Evolutionary conservation across 306 rosid species (phyloP), one percentile per base, ranked within the genome.

Genomic region (Calophaca sinica): DNA sequence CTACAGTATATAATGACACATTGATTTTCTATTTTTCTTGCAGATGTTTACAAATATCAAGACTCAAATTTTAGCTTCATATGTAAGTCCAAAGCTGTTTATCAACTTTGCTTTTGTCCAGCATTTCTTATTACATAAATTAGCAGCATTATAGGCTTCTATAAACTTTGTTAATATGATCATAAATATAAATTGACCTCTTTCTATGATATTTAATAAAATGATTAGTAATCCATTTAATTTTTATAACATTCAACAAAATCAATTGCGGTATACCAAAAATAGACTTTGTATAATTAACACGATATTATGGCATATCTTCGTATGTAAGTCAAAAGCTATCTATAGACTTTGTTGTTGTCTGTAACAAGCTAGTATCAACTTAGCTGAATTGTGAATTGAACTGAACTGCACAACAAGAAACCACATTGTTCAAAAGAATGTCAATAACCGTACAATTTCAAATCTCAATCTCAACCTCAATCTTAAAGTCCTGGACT

Each of bases 21-120:
- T 44, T 68, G 62, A 76, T 72, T 52, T 66, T 66, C 35, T 52
- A 29, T 44, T 73, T 76, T 62, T 38, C 60, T 45, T 70, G 81
- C 85, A 84, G 88, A 58, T 81, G 83, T 84, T 74, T 73, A 38
- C 76, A 65, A 84, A 74, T 70, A 55, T 70, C 60, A 84, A 84
- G 81, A 78, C 83, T 50, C 85, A 81, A 74, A 84, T 84, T 63
- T 69, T 81, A 72, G 79, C 83, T 63, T 73, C 85, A 38, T 59
- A 78, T 69, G 88, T 84, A 81, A 81, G 85, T 84, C 49, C 29
- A 55, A 12, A 60, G 42, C 79, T 71, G n/a, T 73, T 28, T 54
- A 6, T 5, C 1, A 15, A 68, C 42, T 51, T 36, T 20, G 36
- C 65, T 68, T 38, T 65, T 63, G 38, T 12, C 48, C 0, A 0